phyloP scores from a whole-genome alignment of 139 green algal genomes.

The Trebouxia sp. region DNA sequence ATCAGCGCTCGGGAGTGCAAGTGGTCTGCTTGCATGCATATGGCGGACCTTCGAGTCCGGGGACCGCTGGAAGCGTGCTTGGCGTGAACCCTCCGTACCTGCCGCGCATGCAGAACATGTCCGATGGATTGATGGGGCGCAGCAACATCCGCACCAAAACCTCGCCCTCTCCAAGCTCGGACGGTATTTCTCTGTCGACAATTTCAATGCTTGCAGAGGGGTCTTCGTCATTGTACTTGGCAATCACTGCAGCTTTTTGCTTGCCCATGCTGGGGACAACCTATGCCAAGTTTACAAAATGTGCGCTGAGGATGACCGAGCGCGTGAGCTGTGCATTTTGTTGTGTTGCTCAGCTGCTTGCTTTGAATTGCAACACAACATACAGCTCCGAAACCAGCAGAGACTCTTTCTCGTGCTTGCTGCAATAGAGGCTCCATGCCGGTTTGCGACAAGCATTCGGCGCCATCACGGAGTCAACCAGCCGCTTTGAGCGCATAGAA shows the following conservation, averaged over 20 bases:
- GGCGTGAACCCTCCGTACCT: constrained; percentile 11
- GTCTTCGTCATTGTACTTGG: not conserved
- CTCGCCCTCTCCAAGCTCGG: not conserved
- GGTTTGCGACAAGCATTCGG: too few species aligned
- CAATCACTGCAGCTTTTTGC: not conserved
- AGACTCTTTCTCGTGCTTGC: too few species aligned
- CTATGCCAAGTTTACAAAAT: too few species aligned
- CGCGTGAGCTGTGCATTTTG: too few species aligned
- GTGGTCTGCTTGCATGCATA: not conserved
- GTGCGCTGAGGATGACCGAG: too few species aligned
- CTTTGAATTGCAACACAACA: too few species aligned
- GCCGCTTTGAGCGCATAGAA: too few species aligned
- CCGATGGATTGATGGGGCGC: constrained; percentile 29
- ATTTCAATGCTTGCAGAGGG: constrained; percentile 18
- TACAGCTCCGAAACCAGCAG: too few species aligned
- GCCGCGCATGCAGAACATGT: constrained; percentile 26
- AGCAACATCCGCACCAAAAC: constrained; percentile 17
- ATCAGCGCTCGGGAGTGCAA: too few species aligned
- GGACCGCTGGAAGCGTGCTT: constrained; percentile 14
- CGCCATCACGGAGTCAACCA: too few species aligned
- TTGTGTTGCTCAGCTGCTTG: too few species aligned
- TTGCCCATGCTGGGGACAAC: not conserved
- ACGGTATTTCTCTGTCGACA: not conserved
- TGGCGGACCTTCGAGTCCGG: constrained; percentile 9
- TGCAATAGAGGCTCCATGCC: too few species aligned